Evolutionary conservation across 176 grass and related monocot genomes (phyloP).

Genomic region (Carex cristatella): DNA sequence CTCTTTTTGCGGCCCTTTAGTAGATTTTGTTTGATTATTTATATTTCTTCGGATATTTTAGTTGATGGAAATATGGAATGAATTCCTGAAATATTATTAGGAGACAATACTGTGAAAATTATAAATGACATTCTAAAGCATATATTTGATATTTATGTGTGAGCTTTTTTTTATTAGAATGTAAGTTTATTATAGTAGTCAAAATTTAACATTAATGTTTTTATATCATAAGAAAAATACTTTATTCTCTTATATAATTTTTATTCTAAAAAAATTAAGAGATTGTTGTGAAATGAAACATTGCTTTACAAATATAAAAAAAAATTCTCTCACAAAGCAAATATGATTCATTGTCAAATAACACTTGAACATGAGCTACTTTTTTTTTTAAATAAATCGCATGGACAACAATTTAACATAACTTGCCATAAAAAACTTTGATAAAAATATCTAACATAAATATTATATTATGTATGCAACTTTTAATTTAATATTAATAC

Average conservation of each 20-base stretch:
- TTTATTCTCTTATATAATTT: too few relatives aligned
- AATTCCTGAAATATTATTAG: neutral
- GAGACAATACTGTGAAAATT: neutral
- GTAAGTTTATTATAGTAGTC: neutral
- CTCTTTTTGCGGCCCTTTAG: neutral
- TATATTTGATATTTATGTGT: neutral
- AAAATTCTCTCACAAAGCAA: neutral
- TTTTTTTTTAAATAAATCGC: neutral
- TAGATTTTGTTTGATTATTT: neutral
- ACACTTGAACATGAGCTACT: neutral
- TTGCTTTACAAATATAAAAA: neutral
- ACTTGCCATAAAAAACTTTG: neutral
- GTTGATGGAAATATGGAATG: neutral
- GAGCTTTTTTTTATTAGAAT: neutral
- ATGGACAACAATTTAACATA: neutral
- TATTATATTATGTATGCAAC: neutral
- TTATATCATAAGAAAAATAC: neutral
- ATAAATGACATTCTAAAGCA: neutral
- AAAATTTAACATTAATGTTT: too few relatives aligned
- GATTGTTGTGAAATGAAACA: neutral
- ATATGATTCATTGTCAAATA: neutral
- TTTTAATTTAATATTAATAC: neutral
- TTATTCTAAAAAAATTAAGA: neutral
- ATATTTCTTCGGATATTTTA: neutral
- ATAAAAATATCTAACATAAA: neutral